Evolutionary conservation across 2,329 filamentous ascomycete species (phyloP).

Genomic region (Dryadomyces quercus-mongolicae): DNA sequence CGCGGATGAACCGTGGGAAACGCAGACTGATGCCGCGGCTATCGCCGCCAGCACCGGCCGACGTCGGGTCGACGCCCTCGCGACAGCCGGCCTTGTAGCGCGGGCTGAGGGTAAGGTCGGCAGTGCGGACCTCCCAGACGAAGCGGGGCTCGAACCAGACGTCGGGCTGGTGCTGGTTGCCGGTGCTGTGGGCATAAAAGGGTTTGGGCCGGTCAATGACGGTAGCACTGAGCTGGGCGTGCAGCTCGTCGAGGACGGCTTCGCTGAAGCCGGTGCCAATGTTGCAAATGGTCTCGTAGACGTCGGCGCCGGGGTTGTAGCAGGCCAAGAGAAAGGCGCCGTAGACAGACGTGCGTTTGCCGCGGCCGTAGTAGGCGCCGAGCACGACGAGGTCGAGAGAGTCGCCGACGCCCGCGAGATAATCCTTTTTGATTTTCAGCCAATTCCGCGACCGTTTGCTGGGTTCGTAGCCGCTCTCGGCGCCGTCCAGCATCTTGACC

Average conservation of each 20-base stretch:
- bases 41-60: constrained; percentile 30
- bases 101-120: constrained; percentile 84
- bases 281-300: constrained; percentile 94
- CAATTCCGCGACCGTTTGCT: constrained; percentile 95
- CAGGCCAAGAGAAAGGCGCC: constrained; percentile 92
- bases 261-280: constrained; percentile 97
- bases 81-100: constrained; percentile 83
- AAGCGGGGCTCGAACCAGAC: constrained; percentile 94
- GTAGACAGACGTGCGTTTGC: constrained; percentile 91
- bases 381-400: constrained; percentile 93
- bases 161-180: constrained; percentile 87
- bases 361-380: constrained; percentile 86
- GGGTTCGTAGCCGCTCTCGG: constrained; percentile 88
- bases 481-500: constrained; percentile 97
- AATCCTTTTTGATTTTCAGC: constrained; percentile 99
- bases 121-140: constrained; percentile 97
- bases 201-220: constrained; percentile 87
- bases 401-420: constrained; percentile 85
- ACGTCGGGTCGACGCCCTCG: constrained; percentile 58
- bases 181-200: constrained; percentile 78
- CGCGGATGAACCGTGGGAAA: constrained; percentile 86
- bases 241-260: constrained; percentile 77
- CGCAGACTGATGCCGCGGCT: constrained; percentile 69
- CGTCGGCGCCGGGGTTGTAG: constrained; percentile 69
- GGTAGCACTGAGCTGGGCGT: constrained; percentile 61